Evolutionary conservation across 2,329 filamentous ascomycete genomes (phyloP), one percentile per base, ranked within the genome.

Genomic region (Metarhizium album): DNA sequence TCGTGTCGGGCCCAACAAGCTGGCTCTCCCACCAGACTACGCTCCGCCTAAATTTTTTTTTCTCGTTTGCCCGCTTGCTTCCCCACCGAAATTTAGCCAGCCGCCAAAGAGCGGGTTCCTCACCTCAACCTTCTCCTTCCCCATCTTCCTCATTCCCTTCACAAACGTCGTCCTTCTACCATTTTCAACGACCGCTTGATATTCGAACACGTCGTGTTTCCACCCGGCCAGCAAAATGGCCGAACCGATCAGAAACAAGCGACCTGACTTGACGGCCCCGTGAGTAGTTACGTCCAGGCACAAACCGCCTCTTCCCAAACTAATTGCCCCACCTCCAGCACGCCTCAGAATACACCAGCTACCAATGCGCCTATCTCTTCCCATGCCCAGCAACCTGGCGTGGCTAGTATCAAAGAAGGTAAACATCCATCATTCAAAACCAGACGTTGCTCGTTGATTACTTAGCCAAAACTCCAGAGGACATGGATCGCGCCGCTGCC

Each of bases 381-480:
- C 56, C 91, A 93, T 72, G 93, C 94, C 61, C 90, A 95, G 74
- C 89, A 95, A 74, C 93, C 93, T 56, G 88, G 86, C 59, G 85
- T 98, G 57, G 77, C 88, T 59, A 96, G 89, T 71, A 97, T 98
- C 75, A 93, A 91, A 71, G 93, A 98, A 83, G 93, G 93, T 97
- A 74, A 70, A 80, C 75, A 40, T 54, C 61, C 53, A 14, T 42
- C 3, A 16, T 18, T 31, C 24, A 22, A 18, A 22, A 23, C 16
- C n/a, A 20, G 8, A 7, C 23, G 4, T 33, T 5, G 13, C 3
- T 31, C n/a, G 7, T 46, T 24, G 35, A 23, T n/a, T 37, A 33
- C 50, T 40, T 51, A 18, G 43, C 29, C 22, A 13, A 24, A 22
- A 2, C 43, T 58, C 55, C 69, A 96, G 93, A 97, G 82, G 89